Base-by-base conservation (phyloP, 225 moss, liverwort and hornwort genomes). In the Takakia lepidozioides region DNA sequence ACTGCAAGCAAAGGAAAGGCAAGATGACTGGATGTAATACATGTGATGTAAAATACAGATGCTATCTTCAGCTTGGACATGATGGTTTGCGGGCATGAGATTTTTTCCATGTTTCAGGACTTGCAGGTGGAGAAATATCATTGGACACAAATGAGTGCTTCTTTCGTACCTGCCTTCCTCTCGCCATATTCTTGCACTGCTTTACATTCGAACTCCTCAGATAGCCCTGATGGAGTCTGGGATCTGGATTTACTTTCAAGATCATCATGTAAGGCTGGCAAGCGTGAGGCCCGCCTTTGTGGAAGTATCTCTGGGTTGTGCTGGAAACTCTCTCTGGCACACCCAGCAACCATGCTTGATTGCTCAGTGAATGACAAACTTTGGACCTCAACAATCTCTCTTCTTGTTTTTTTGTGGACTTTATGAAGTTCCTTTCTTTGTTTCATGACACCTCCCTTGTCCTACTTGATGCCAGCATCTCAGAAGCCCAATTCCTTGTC, bases 161-260 rank as follows among this genome's bases (percentile, higher is more conserved):
- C 32, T 27, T 34, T 28, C 13, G 51, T 51, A 51, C 51, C 51
- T 51, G 51, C 27, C 34, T 51, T 21, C 30, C 9, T 51, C 51
- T 22, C 32, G 22, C 14, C 19, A 32, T 15, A 10, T 9, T 51
- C 32, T 28, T 51, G 35, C 17, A 51, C 16, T 23, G 17, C 32
- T 22, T 51, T 51, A 6, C 1, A 13, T 10, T 35, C 27, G 3
- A 51, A 20, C 19, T 13, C 22, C 6, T 19, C 51, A 15, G 21
- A 2, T 7, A 41, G 8, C 7, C 41, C 41, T 20, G 20, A 19
- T 23, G n/a, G 19, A 19, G 13, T 10, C 24, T 32, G 51, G n/a
- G 15, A 27, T 16, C 26, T 48, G 18, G 8, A 3, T 51, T 51
- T 51, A 19, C n/a, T 51, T 51, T 20, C 15, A 34, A 14, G 10